A percentile compares a stretch with the other conserved stretches of the same genome.
Evolutionary conservation across 208 protist species (phyloP).

Genomic region (Angomonas deanei): DNA sequence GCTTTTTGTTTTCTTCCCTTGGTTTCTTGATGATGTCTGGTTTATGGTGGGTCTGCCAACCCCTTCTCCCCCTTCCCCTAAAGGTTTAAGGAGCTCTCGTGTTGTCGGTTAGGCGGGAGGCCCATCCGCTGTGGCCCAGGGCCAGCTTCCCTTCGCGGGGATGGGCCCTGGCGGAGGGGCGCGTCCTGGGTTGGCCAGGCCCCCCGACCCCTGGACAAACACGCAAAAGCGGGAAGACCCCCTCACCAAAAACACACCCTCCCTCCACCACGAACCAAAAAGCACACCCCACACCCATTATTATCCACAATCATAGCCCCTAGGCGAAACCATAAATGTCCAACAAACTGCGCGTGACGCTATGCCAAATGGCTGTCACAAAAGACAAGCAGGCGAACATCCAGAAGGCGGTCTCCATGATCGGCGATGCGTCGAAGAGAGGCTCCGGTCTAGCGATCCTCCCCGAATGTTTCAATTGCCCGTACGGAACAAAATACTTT

Average conservation of each 20-base stretch:
- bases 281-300: no score
- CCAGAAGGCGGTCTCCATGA: conserved; percentile 56
- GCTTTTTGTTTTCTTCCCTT: neutral
- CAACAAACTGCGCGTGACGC: conserved; percentile 58
- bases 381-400: conserved; percentile 83
- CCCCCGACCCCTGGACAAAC: no score
- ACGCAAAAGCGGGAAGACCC: no score
- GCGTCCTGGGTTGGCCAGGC: no score
- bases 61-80: neutral
- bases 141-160: neutral
- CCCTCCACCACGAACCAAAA: no score
- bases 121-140: neutral
- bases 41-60: neutral
- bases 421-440: conserved; percentile 61
- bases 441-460: conserved; percentile 88
- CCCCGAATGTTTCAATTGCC: conserved; percentile 94
- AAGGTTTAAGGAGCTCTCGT: neutral
- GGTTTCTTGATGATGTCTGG: neutral
- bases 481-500: conserved; percentile 94
- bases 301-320: no score
- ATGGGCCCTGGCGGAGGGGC: no score
- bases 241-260: no score
- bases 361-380: conserved; percentile 82
- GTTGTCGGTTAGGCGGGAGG: neutral
- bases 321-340: conserved; percentile 16